Evolutionary conservation across 2,329 filamentous ascomycete species (phyloP).

Genomic region (Parastagonospora avenae): DNA sequence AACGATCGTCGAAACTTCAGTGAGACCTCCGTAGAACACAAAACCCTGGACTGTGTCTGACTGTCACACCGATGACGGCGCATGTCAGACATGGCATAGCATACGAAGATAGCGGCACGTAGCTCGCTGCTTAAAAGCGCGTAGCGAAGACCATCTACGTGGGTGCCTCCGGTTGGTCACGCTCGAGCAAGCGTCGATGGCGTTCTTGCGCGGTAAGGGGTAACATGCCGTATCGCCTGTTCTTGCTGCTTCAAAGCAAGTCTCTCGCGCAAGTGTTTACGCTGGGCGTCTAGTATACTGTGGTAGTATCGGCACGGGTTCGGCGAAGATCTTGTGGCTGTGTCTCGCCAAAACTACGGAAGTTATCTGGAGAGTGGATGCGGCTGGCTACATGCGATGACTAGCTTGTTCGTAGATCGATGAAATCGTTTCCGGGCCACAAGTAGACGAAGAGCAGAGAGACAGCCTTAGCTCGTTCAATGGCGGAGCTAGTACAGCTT

Average conservation of each 20-base stretch:
- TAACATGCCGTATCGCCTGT: neutral
- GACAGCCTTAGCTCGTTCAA: no score
- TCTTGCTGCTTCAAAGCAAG: neutral
- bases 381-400: neutral
- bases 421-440: neutral
- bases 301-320: neutral
- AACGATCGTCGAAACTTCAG: neutral
- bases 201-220: neutral
- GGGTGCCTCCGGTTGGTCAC: slow-evolving; percentile 1
- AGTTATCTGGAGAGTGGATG: neutral
- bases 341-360: neutral
- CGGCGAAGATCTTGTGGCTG: slow-evolving; percentile 3
- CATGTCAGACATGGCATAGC: slow-evolving; percentile 1
- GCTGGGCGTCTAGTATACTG: neutral
- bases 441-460: no score
- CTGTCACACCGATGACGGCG: slow-evolving; percentile 1
- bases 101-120: neutral
- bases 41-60: neutral
- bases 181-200: neutral
- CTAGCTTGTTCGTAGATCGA: neutral
- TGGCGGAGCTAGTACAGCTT: no score
- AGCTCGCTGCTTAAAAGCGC: neutral
- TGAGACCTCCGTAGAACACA: neutral
- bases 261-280: neutral
- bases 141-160: neutral